These are phyloP conservation scores for Tilletia indica DNA, from an alignment of 1,284 basidiomycete genomes.

Conservation along the genomic window DNA sequence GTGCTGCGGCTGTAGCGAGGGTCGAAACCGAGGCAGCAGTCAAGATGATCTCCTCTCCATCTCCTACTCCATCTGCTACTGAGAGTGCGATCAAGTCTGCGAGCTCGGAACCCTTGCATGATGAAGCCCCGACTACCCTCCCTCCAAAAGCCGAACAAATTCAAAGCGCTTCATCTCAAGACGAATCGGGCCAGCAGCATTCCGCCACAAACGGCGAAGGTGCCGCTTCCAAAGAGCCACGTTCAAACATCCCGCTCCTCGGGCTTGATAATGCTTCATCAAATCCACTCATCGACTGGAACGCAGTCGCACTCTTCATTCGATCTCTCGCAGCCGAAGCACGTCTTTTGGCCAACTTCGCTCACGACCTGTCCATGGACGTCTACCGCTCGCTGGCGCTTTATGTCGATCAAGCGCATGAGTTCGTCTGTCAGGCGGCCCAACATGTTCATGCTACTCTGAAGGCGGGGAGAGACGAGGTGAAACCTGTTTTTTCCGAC, in stretches of 20 bases:
- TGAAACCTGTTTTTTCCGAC: too few species aligned
- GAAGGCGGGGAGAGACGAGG: too few species aligned
- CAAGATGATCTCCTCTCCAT: too few species aligned
- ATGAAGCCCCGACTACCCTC: too few species aligned
- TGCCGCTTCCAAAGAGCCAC: not conserved
- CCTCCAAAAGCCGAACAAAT: not conserved
- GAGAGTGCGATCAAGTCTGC: too few species aligned
- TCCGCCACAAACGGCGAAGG: not conserved
- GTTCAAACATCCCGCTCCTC: too few species aligned
- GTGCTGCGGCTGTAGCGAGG: not conserved
- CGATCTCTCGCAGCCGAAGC: conserved; percentile 1
- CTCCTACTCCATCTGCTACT: too few species aligned
- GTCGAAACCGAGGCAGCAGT: not conserved
- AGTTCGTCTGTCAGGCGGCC: too few species aligned
- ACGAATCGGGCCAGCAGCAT: too few species aligned
- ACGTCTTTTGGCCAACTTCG: not conserved
- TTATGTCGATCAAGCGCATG: too few species aligned
- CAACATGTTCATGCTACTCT: too few species aligned
- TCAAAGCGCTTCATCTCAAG: not conserved
- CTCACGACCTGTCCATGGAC: not conserved
- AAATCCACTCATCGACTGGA: not conserved
- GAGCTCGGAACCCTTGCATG: too few species aligned
- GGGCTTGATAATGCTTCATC: not conserved
- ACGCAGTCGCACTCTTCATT: not conserved
- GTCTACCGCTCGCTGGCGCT: not conserved